Conservation (phyloP, 2,329 filamentous ascomycete genomes). For the Blastomyces silverae region DNA sequence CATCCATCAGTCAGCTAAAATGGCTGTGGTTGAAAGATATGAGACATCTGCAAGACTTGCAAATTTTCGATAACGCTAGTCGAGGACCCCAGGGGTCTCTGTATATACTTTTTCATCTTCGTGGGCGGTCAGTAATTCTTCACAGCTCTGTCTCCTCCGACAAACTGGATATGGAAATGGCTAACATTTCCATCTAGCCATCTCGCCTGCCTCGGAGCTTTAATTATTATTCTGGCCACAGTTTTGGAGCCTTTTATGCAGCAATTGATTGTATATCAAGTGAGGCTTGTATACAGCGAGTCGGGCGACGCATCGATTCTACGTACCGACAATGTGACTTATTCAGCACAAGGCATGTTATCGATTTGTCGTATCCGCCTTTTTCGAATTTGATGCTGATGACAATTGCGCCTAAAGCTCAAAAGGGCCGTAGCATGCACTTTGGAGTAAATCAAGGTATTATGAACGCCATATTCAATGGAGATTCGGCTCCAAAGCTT, state of each 20-base stretch:
- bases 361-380: background rate
- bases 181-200: constrained; percentile 1
- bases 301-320: background rate
- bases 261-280: background rate
- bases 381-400: constrained; percentile 1
- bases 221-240: background rate
- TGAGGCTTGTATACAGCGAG: constrained; percentile 2
- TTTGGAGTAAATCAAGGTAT: background rate
- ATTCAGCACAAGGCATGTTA: background rate
- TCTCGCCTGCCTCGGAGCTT: constrained; percentile 4
- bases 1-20: constrained; percentile 34
- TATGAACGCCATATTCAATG: constrained; percentile 11
- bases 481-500: background rate
- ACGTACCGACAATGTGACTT: constrained; percentile 8
- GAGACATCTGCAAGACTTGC: constrained; percentile 24
- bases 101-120: constrained; percentile 1
- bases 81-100: constrained; percentile 26
- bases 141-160: background rate
- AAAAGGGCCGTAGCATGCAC: background rate
- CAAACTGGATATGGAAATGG: background rate
- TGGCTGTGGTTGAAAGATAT: constrained; percentile 29
- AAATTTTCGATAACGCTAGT: constrained; percentile 28
- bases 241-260: constrained; percentile 9
- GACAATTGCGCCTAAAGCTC: background rate
- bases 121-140: background rate